Percentiles rank a stretch among this genome's conserved stretches.
phyloP scores from a whole-genome alignment of 371 early-diverging fungal species.

The Globomyces sp. region DNA sequence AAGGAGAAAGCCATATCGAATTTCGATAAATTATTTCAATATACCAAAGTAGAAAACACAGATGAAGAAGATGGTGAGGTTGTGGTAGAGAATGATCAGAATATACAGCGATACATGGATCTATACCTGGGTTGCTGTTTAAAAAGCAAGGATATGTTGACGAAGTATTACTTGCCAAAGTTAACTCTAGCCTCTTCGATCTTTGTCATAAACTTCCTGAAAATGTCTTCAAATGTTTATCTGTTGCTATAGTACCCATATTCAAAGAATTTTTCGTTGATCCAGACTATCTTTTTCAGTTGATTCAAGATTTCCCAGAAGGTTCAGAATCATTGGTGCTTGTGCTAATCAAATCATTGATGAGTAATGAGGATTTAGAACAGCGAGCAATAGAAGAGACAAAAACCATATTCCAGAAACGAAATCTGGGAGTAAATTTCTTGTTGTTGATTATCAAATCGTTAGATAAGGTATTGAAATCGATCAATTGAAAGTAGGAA shows the following conservation, averaged over 20 bases:
- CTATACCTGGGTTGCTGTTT: constrained; percentile 9
- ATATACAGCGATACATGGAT: neutral
- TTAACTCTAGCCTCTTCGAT: constrained; percentile 1
- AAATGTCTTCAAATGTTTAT: neutral
- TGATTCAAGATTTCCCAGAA: constrained; percentile 65
- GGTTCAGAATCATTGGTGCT: constrained; percentile 75
- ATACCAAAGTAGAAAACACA: too few species aligned
- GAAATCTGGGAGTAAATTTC: constrained; percentile 65
- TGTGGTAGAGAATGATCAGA: neutral
- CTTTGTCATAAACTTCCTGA: neutral
- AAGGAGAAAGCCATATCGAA: neutral
- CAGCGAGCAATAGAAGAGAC: constrained; percentile 2
- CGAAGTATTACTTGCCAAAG: constrained; percentile 26
- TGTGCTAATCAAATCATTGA: constrained; percentile 66
- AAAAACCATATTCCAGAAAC: constrained; percentile 45
- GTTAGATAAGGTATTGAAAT: constrained; percentile 54
- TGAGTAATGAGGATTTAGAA: constrained; percentile 54
- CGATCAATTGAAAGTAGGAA: neutral
- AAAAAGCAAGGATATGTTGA: constrained; percentile 14
- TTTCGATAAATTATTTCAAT: neutral
- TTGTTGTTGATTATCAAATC: constrained; percentile 65
- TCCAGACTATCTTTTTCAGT: constrained; percentile 31
- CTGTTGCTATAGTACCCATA: neutral
- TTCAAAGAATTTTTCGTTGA: neutral
- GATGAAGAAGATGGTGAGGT: too few species aligned